A percentile compares a stretch with the other conserved stretches of the same genome.
Evolutionary conservation across 2,329 filamentous ascomycete genomes (phyloP).

Genomic region (Phaeosphaeria sp.): DNA sequence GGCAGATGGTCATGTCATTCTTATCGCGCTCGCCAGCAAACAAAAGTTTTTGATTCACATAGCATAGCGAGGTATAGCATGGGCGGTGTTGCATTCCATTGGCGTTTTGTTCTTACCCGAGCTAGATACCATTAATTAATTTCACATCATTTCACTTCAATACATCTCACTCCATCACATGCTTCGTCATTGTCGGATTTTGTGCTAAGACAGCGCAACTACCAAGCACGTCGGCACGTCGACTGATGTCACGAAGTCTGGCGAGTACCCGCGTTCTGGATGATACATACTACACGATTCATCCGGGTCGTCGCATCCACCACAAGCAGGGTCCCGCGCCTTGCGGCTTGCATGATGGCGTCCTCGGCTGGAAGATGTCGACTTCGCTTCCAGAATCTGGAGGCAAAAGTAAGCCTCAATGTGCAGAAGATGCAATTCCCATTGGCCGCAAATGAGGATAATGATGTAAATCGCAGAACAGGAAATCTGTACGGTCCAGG

Average conservation of each 20-base stretch:
- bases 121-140: conserved; percentile 23
- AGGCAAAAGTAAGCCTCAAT: conserved; percentile 2
- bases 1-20: conserved; percentile 1
- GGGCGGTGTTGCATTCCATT: conserved; percentile 25
- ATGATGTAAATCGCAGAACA: conserved; percentile 6
- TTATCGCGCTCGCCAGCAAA: not conserved
- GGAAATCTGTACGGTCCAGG: not conserved
- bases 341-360: not conserved
- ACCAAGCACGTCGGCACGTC: not conserved
- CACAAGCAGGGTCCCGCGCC: not conserved
- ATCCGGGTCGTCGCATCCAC: conserved; percentile 2
- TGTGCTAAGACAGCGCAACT: not conserved
- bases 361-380: conserved; percentile 2
- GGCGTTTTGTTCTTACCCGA: conserved; percentile 20
- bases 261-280: not conserved
- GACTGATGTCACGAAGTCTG: not conserved
- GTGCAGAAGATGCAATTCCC: not conserved
- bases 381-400: not conserved
- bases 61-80: conserved; percentile 25
- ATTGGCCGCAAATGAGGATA: not conserved
- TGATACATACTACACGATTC: not conserved
- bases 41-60: conserved; percentile 22
- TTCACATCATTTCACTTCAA: not conserved
- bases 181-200: not conserved
- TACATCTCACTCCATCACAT: not conserved